Percentiles rank a stretch among this genome's conserved stretches.
These are phyloP conservation scores for Neovahlkampfia damariscottae DNA, from an alignment of 78 protist genomes.

Conservation along the genomic window DNA sequence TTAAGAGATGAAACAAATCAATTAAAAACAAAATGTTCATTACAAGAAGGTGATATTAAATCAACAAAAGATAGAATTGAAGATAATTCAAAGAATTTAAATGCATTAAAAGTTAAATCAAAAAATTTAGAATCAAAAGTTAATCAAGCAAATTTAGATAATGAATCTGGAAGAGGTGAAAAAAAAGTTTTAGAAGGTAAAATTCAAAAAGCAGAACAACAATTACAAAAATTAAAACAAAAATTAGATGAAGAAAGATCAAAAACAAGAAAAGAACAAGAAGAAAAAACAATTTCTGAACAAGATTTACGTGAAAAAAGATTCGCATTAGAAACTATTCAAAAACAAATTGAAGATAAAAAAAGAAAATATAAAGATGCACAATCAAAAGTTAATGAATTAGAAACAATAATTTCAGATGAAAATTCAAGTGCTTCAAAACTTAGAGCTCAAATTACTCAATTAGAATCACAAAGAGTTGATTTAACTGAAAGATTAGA, in stretches of 20 bases:
- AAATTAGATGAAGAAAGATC: not conserved
- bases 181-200: no score
- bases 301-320: not conserved
- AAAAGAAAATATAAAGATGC: not conserved
- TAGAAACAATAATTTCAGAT: no score
- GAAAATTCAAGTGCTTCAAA: not conserved
- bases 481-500: not conserved
- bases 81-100: not conserved
- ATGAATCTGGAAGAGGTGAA: no score
- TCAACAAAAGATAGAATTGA: not conserved
- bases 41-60: no score
- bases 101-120: not conserved
- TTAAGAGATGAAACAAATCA: not conserved
- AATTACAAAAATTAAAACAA: not conserved
- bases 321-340: not conserved
- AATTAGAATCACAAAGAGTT: not conserved
- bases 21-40: no score
- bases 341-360: not conserved
- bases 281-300: not conserved
- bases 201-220: not conserved
- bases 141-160: not conserved
- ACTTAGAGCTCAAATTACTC: not conserved
- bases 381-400: not conserved
- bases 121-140: not conserved
- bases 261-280: not conserved